These are phyloP conservation scores for Leishmania braziliensis DNA, from an alignment of 208 protist species.

Conservation along the genomic window DNA sequence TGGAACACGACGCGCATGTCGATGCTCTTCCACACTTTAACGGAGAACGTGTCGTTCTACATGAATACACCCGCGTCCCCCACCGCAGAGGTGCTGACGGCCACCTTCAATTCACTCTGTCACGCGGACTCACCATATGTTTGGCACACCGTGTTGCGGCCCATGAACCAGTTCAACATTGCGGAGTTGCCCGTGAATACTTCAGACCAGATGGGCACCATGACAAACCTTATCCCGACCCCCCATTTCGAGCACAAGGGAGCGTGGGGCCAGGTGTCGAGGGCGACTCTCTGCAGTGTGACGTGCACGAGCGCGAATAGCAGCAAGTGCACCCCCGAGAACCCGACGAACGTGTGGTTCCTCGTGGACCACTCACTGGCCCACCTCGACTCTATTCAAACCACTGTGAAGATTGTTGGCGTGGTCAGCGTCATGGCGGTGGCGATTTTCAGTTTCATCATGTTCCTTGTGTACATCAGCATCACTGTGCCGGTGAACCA, in stretches of 20 bases:
- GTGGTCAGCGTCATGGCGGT: conserved; percentile 56
- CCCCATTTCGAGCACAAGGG: conserved; percentile 41
- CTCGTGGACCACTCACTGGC: conserved; percentile 45
- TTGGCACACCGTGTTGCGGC: conserved; percentile 56
- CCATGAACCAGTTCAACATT: not conserved
- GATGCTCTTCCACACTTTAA: conserved; percentile 56
- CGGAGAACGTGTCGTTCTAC: conserved; percentile 31
- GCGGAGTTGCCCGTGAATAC: not conserved
- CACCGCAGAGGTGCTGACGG: conserved; percentile 18
- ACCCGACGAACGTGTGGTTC: conserved; percentile 70
- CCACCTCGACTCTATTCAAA: conserved; percentile 6
- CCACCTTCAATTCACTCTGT: conserved; percentile 35
- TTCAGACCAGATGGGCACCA: conserved; percentile 2
- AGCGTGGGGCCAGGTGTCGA: conserved; percentile 50
- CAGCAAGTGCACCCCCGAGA: conserved; percentile 35
- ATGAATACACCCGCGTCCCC: conserved; percentile 19
- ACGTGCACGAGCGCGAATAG: conserved; percentile 45
- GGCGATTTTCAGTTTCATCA: conserved; percentile 54
- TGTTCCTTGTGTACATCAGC: conserved; percentile 70
- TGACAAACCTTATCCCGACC: conserved; percentile 26
- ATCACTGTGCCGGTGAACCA: conserved; percentile 74
- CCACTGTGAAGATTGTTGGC: conserved; percentile 38
- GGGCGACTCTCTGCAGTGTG: conserved; percentile 53
- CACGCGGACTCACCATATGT: conserved; percentile 31
- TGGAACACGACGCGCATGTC: conserved; percentile 26